Evolutionary conservation across 129 eudicot genomes (phyloP), one percentile per base, ranked within the genome.

Genomic region (Artemisia annua): DNA sequence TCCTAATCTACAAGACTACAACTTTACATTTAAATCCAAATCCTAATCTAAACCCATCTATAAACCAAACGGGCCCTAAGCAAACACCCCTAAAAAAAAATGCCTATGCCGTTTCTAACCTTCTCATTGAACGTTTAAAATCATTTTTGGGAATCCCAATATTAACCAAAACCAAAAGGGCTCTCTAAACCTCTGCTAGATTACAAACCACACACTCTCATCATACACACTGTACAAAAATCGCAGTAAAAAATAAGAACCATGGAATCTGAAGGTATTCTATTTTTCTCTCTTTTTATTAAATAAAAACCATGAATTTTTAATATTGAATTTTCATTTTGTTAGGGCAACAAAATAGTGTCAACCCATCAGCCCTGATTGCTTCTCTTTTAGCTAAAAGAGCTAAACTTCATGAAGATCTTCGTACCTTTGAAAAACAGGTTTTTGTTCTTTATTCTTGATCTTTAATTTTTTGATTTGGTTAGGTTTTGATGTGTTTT

Each of bases 341-440:
- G 26, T 73, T 71, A 89, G 96, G 87, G 79, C 95, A 85, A 70
- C 83, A 85, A 80, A 64, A 71, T 63, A 48, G 85, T 72, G 57
- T 96, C 43, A 89, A 77, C 78, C 96, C 95, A 16, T 82, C 95
- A 18, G 85, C 85, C 35, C 63, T 83, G 77, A 75, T 92, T 65
- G 83, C 86, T 10, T 79, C 90, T 46, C 77, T 93, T 19, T 67
- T 87, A 30, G 75, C 83, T 65, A 93, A 89, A 84, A 82, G 98
- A 82, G 90, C 96, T 69, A 89, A 87, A 73, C 92, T 87, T 54
- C 95, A 87, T 58, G 96, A 93, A 54, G 98, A 93, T 53, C 96
- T 93, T 59, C 89, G 95, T 19, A 81, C 28, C 78, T 85, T 93
- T 63, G 98, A 93, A 71, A 93, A 87, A 56, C 96, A 93, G 95